Base-by-base conservation (phyloP, 1,284 basidiomycete species). In the Taiwanofungus camphoratus region DNA sequence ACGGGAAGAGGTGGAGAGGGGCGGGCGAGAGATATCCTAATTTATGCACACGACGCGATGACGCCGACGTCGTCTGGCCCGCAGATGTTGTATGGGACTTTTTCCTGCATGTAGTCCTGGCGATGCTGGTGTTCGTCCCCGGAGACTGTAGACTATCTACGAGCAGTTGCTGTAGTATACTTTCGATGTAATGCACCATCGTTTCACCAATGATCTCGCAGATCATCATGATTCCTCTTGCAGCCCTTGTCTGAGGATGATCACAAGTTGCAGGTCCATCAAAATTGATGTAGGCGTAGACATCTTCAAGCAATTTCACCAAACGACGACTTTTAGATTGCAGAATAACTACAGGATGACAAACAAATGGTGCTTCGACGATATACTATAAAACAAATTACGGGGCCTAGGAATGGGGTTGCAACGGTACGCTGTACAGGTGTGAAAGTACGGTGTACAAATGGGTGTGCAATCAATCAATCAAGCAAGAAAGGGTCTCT, bases 301-400 rank as follows among this genome's bases (percentile, higher is more conserved):
- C 8, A 8, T 35, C 11, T 35, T 18, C 9, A 8, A 18, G 16
- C 8, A 18, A 35, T 18, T 9, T 11, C 37, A 39, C 26, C 37
- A 29, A 39, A 18, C 49, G 52, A 53, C 47, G 51, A 52, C 51
- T 56, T 54, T 44, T 18, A 61, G 59, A 64, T 65, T 65, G 63
- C 59, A 64, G 69, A 73, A 77, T 74, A 74, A 79, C 75, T 80
- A 80, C 77, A 79, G 66, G 70, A 71, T 74, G 72, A 72, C 71
- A 75, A 70, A 71, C 73, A 65, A 72, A 72, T 74, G 73, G 70
- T 70, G 71, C 73, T 73, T 71, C 70, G 67, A 70, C 58, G 70
- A 67, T 69, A 67, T 66, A 62, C 59, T 61, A 64, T 64, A 63
- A 64, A 54, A 64, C 63, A 64, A 58, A 60, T 54, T 64, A 64